Evolutionary conservation across 768 basidiomycete species (phyloP).

Genomic region (Macrolepiota dolichaula): DNA sequence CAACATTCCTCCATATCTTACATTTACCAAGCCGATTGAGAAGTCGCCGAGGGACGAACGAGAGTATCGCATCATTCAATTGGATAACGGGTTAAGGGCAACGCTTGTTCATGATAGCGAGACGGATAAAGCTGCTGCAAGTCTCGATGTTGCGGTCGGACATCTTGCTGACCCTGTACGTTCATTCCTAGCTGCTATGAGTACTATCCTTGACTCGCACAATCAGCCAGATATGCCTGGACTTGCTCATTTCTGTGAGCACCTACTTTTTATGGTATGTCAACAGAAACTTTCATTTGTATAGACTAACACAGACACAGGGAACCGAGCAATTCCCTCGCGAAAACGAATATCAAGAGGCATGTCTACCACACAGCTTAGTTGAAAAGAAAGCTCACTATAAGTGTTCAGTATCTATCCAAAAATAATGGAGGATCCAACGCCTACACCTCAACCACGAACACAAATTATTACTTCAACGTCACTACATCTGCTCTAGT

Average conservation of each 20-base stretch:
- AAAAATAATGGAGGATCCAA: slow-evolving; percentile 87
- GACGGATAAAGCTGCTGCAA: slow-evolving; percentile 93
- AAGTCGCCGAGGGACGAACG: slow-evolving; percentile 78
- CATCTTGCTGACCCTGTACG: slow-evolving; percentile 90
- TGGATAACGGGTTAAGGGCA: slow-evolving; percentile 90
- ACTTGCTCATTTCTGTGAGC: slow-evolving; percentile 94
- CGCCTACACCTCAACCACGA: slow-evolving; percentile 88
- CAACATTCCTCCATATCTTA: slow-evolving; percentile 40
- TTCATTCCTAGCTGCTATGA: slow-evolving; percentile 10
- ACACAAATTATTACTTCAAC: slow-evolving; percentile 87
- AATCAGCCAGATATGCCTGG: slow-evolving; percentile 75
- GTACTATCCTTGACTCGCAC: slow-evolving; percentile 23
- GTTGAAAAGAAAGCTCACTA: neutral
- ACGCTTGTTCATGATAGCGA: slow-evolving; percentile 79
- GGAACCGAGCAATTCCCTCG: slow-evolving; percentile 81
- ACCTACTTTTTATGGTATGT: slow-evolving; percentile 90
- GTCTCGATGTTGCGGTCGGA: slow-evolving; percentile 91
- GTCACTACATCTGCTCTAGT: slow-evolving; percentile 61
- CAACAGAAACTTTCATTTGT: slow-evolving; percentile 11
- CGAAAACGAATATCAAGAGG: slow-evolving; percentile 95
- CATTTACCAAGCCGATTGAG: slow-evolving; percentile 59
- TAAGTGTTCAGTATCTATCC: slow-evolving; percentile 54
- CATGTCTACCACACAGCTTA: slow-evolving; percentile 22
- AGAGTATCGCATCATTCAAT: slow-evolving; percentile 73
- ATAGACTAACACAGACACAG: slow-evolving; percentile 29